phyloP scores from a whole-genome alignment of 139 green algal species.

The Chlorella sp. region DNA sequence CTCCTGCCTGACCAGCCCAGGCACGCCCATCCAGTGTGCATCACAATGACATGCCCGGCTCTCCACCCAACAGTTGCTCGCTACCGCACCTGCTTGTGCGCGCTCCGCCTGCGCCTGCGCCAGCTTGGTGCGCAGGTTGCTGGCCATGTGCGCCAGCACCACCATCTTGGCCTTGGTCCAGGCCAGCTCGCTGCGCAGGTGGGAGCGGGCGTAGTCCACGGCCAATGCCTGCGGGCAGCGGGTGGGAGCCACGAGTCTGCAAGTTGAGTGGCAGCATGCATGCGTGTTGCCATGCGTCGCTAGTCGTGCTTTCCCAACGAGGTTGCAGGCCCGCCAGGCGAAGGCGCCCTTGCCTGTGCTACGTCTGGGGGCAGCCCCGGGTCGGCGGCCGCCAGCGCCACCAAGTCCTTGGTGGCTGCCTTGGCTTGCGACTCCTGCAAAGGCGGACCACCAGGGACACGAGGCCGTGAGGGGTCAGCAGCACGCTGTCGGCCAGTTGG shows the following conservation, averaged over 20 bases:
- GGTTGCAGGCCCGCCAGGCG: too few species aligned
- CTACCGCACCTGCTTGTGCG: not conserved
- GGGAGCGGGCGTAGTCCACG: not conserved
- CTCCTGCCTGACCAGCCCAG: too few species aligned
- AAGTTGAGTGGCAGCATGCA: not conserved
- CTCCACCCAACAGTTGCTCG: not conserved
- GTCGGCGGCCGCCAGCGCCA: slow-evolving; percentile 3
- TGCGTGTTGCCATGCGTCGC: too few species aligned
- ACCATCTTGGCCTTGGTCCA: slow-evolving; percentile 49
- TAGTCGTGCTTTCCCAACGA: too few species aligned
- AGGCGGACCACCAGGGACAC: slow-evolving; percentile 36
- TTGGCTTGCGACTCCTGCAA: slow-evolving; percentile 8
- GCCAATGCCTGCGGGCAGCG: slow-evolving; percentile 4
- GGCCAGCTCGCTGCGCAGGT: slow-evolving; percentile 19
- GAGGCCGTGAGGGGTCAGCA: slow-evolving; percentile 34
- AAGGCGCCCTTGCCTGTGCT: slow-evolving; percentile 26
- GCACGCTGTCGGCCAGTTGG: not conserved
- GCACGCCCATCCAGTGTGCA: not conserved
- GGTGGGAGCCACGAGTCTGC: not conserved
- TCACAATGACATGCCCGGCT: not conserved
- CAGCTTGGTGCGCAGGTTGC: slow-evolving; percentile 33
- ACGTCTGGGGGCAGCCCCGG: not conserved
- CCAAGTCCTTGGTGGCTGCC: slow-evolving; percentile 3
- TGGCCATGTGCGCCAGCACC: slow-evolving; percentile 40
- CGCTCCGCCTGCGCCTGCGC: slow-evolving; percentile 21